Evolutionary conservation across 164 flowering plant species (phyloP), one percentile per base, ranked within the genome.

Genomic region (Dillenia turbinata): DNA sequence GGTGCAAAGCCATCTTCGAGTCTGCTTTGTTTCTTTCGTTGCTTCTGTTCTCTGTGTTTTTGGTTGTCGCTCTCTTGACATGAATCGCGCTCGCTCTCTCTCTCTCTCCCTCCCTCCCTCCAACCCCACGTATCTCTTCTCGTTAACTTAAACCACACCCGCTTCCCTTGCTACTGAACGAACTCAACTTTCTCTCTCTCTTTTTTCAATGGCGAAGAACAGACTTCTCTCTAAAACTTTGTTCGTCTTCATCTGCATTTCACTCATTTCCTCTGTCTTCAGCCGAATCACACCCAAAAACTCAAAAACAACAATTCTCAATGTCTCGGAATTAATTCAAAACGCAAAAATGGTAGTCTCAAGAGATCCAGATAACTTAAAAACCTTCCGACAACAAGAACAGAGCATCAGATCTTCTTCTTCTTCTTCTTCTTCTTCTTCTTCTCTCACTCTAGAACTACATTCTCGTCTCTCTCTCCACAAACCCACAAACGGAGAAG

Each of bases 241-340:
- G 52, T 43, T 58, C 19, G 10, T 33, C 59, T 54, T 68, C 26
- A 15, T 52, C 53, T 53, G 45, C 61, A 17, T 47, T 54, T n/a
- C 47, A 24, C 55, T 17, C 45, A 44, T 47, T 65, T 40, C 71
- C 10, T 44, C 67, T 3, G 79, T 58, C 44, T 69, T 59, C 59
- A 74, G 70, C 44, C 69, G 87, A 61, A 71, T 13, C 70, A 55
- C 56, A 17, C 63, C 61, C 2, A 19, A 16, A 22, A 22, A 0
- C 62, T 10, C 64, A 43, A 64, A 46, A 56, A 81, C 82, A 3
- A 66, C 75, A 1, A 44, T 74, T 10, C 87, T 88, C 48, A 80
- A 88, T 53, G 82, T 90, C 59, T 59, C 86, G 0, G 78, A 78
- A 49, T 69, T 89, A 2, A 68, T 81, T 9, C 70, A 69, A 5